A percentile compares a stretch with the other conserved stretches of the same genome.
Conservation (phyloP, 2,329 filamentous ascomycete species). For the Bipolaris zeicola region DNA sequence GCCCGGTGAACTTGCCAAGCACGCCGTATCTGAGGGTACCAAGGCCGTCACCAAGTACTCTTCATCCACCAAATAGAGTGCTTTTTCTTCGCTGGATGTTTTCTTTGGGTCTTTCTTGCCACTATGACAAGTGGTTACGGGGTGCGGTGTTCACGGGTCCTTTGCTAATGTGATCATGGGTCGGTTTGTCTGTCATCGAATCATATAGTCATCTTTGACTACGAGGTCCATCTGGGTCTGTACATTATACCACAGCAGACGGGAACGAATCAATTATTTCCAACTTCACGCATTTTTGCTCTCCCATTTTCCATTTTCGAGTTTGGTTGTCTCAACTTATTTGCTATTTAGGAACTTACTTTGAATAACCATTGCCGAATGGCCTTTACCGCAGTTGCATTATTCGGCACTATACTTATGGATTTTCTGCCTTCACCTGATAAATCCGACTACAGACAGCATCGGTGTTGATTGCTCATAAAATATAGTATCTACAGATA, state of each 20-base stretch:
- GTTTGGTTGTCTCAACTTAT: neutral
- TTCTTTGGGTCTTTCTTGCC: conserved; percentile 59
- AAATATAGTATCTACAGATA: conserved; percentile 12
- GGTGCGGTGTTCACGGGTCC: conserved; percentile 53
- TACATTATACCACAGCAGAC: conserved; percentile 51
- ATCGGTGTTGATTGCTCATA: conserved; percentile 1
- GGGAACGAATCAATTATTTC: conserved; percentile 50
- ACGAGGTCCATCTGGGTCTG: conserved; percentile 48
- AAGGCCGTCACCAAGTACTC: conserved; percentile 99
- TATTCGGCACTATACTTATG: too few species aligned
- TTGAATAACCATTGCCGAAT: too few species aligned
- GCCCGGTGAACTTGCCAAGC: conserved; percentile 98
- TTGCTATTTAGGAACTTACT: neutral
- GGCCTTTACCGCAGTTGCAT: too few species aligned
- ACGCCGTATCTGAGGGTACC: conserved; percentile 98
- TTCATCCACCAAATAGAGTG: conserved; percentile 93
- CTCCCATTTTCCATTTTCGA: neutral
- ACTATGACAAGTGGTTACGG: conserved; percentile 55
- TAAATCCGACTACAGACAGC: neutral
- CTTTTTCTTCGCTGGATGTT: conserved; percentile 47
- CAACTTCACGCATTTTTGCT: conserved; percentile 36
- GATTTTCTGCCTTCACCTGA: neutral
- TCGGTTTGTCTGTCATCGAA: conserved; percentile 52
- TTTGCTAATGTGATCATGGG: conserved; percentile 59
- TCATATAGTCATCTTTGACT: conserved; percentile 47